Evolutionary conservation across 306 rosid species (phyloP).

Genomic region (Gastrolobium villosum): DNA sequence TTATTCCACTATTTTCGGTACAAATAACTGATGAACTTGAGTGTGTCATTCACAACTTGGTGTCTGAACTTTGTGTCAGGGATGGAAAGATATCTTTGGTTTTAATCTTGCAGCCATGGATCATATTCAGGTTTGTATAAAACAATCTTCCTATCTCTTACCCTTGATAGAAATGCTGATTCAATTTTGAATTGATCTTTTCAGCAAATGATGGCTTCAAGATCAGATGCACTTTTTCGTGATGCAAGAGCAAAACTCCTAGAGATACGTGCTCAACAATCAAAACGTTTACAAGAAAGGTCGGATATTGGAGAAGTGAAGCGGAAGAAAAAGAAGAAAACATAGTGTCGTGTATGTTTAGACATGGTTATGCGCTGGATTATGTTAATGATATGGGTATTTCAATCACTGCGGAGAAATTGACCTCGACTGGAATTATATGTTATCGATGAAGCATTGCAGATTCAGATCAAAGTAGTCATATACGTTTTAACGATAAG

Average conservation of each 20-base stretch:
- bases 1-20: neutral
- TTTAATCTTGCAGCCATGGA: constrained; percentile 98
- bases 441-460: constrained; percentile 13
- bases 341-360: constrained; percentile 38
- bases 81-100: constrained; percentile 85
- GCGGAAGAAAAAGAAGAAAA: constrained; percentile 65
- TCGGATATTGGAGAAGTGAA: constrained; percentile 65
- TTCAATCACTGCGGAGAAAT: constrained; percentile 14
- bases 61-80: constrained; percentile 62
- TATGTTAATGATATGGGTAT: constrained; percentile 39
- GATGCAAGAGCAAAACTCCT: constrained; percentile 81
- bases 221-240: constrained; percentile 80
- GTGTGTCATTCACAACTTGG: constrained; percentile 39
- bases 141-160: constrained; percentile 22
- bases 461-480: constrained; percentile 38
- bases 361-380: constrained; percentile 27
- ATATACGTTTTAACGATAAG: constrained; percentile 17
- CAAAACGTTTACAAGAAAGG: constrained; percentile 70
- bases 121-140: constrained; percentile 78
- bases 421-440: constrained; percentile 23
- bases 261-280: constrained; percentile 80
- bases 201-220: constrained; percentile 90
- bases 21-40: constrained; percentile 13
- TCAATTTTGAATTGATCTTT: constrained; percentile 51
- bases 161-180: constrained; percentile 22